phyloP scores from a whole-genome alignment of 441 rosid species.

The Mallotus repandus region DNA sequence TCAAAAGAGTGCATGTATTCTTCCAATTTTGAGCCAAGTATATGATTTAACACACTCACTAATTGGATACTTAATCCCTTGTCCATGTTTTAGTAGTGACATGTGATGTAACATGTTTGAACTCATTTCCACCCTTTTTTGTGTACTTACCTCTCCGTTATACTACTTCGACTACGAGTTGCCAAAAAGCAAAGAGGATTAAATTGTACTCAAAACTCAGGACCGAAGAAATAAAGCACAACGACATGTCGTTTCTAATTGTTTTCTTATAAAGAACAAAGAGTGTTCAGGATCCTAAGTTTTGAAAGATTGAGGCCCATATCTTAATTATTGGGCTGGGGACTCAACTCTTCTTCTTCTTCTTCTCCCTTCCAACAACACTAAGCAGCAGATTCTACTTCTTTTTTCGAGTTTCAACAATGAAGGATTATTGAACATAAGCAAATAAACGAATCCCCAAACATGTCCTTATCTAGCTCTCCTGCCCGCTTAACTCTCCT shows the following conservation, averaged over 20 bases:
- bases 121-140: neutral
- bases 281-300: neutral
- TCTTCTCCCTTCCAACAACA: neutral
- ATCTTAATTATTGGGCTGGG: neutral
- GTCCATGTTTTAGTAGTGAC: too few species aligned
- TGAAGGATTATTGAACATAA: neutral
- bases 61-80: neutral
- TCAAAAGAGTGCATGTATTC: conserved; percentile 7
- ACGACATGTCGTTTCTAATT: neutral
- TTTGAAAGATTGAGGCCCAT: neutral
- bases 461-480: conserved; percentile 47
- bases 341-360: neutral
- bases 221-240: too few species aligned
- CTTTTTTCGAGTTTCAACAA: neutral
- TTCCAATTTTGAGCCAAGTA: conserved; percentile 14
- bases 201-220: too few species aligned
- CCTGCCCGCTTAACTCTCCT: conserved; percentile 62
- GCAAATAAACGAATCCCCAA: neutral
- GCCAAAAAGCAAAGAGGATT: too few species aligned
- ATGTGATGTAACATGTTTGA: neutral
- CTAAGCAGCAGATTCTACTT: neutral
- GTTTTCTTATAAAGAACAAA: too few species aligned
- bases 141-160: too few species aligned
- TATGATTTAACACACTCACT: neutral
- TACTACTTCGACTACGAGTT: too few species aligned